Conservation (phyloP, 192 early-diverging fungal genomes). For the Dissophora ornata region DNA sequence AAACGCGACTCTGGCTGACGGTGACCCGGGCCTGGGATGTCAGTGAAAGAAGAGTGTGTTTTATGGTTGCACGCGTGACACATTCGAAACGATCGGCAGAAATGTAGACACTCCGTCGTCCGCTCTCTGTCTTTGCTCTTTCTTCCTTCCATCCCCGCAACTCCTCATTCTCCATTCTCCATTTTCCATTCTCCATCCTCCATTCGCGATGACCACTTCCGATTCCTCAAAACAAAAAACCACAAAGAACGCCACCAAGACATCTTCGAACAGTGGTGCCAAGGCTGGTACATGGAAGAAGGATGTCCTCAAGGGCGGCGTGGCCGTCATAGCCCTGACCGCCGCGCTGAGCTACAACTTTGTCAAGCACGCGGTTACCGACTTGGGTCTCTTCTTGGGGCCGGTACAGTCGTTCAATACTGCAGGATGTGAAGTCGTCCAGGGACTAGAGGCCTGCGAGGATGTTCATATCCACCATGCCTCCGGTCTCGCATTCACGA, state of each 20-base stretch:
- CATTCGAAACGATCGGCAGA: no score
- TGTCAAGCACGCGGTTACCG: slow-evolving; percentile 8
- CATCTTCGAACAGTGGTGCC: no score
- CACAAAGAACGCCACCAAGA: no score
- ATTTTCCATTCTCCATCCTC: neutral
- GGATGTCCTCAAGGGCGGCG: slow-evolving; percentile 1
- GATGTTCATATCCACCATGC: slow-evolving; percentile 65
- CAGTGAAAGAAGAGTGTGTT: no score
- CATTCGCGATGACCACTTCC: neutral
- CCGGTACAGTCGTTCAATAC: slow-evolving; percentile 30
- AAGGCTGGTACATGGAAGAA: neutral
- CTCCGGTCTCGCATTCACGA: slow-evolving; percentile 64
- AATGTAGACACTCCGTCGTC: no score
- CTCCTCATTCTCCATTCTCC: neutral
- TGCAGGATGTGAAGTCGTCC: slow-evolving; percentile 18
- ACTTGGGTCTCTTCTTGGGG: slow-evolving; percentile 25
- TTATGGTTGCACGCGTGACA: no score
- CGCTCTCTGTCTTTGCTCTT: no score
- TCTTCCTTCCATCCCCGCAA: slow-evolving; percentile 2
- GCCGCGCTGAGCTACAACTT: slow-evolving; percentile 33
- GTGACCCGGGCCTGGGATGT: no score
- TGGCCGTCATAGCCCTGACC: slow-evolving; percentile 9
- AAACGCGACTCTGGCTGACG: no score
- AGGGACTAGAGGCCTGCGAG: slow-evolving; percentile 65
- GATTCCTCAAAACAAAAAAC: neutral